Percentiles rank a stretch among this genome's conserved stretches.
phyloP scores from a whole-genome alignment of 257 asterid genomes.

The Ligustrum vulgare region DNA sequence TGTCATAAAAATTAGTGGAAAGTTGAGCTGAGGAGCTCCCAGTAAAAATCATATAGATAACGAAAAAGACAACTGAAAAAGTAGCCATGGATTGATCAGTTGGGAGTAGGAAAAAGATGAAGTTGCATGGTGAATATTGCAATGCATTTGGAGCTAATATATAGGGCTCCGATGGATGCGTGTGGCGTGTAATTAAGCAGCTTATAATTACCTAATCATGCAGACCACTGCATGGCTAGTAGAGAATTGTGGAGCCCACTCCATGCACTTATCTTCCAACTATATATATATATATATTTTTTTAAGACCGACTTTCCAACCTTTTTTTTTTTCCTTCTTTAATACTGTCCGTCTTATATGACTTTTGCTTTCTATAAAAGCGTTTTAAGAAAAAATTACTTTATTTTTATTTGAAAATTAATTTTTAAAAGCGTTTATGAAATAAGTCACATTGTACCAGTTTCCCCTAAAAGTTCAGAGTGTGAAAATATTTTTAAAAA shows the following conservation, averaged over 20 bases:
- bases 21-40: constrained; percentile 39
- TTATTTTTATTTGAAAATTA: no score
- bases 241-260: background rate
- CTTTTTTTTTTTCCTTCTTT: no score
- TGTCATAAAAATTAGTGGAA: constrained; percentile 33
- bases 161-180: background rate
- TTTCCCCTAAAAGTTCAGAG: no score
- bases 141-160: background rate
- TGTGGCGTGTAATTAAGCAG: constrained; percentile 15
- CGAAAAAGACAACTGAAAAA: background rate
- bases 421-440: no score
- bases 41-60: background rate
- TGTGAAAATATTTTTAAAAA: no score
- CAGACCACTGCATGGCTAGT: constrained; percentile 12
- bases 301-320: no score
- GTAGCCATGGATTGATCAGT: background rate
- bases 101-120: no score
- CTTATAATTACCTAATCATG: constrained; percentile 33
- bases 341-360: no score
- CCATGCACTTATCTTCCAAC: background rate
- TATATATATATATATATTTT: no score
- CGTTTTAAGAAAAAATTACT: no score
- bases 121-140: background rate
- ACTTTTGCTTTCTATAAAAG: no score
- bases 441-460: no score